Conservation (phyloP, 495 filamentous ascomycete genomes). For the Neurospora sp. region DNA sequence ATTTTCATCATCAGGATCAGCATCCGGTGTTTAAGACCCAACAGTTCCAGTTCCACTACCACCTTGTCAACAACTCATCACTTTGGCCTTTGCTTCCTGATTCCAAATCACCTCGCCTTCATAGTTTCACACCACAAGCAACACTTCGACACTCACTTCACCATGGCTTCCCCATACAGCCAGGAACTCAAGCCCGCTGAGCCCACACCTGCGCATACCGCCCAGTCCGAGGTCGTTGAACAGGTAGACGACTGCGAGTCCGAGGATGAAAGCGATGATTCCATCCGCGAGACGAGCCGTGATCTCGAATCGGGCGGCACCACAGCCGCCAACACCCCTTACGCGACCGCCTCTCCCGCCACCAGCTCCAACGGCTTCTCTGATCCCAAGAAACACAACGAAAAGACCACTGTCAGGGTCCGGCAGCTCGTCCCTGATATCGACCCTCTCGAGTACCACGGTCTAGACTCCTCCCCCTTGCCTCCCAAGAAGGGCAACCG, state of each 20-base stretch:
- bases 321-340: not conserved
- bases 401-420: not conserved
- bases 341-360: not conserved
- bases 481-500: slow-evolving; percentile 20
- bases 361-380: not conserved
- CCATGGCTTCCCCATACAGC: not conserved
- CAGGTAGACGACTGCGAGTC: not conserved
- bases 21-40: not conserved
- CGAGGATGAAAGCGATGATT: not conserved
- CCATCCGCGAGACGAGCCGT: not conserved
- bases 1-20: not conserved
- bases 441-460: slow-evolving; percentile 7
- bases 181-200: not conserved
- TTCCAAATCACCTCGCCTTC: not conserved
- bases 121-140: not conserved
- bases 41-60: not conserved
- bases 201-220: not conserved
- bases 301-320: not conserved
- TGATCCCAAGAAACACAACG: not conserved
- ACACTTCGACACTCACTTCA: not conserved
- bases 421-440: slow-evolving; percentile 1
- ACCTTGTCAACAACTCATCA: not conserved
- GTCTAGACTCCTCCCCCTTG: slow-evolving; percentile 10
- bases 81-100: not conserved
- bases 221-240: not conserved